A percentile compares a stretch with the other conserved stretches of the same genome.
phyloP scores from a whole-genome alignment of 495 filamentous ascomycete genomes.

The Aspergillus panamensis region DNA sequence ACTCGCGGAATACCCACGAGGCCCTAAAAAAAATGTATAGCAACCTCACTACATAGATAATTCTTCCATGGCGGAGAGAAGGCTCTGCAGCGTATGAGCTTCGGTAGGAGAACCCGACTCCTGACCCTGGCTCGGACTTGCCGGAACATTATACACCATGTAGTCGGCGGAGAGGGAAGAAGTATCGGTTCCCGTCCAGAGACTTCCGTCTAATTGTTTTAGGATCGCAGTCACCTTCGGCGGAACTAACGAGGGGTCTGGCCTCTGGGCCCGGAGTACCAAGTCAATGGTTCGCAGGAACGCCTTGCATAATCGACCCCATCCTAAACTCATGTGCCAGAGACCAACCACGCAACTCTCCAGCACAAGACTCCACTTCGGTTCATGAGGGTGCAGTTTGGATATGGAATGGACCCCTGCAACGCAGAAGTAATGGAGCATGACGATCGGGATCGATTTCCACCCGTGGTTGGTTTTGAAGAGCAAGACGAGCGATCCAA shows the following conservation, averaged over 20 bases:
- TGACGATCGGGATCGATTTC: conserved; percentile 30
- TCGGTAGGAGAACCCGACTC: not conserved
- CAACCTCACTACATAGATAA: not conserved
- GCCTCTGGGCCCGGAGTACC: conserved; percentile 18
- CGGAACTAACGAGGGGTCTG: conserved; percentile 18
- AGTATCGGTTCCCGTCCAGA: conserved; percentile 23
- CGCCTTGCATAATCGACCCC: conserved; percentile 28
- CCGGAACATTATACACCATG: conserved; percentile 22
- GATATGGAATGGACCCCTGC: conserved; percentile 25
- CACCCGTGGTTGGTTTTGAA: conserved; percentile 25
- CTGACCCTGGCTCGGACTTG: not conserved
- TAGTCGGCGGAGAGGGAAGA: conserved; percentile 26
- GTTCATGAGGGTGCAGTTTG: conserved; percentile 14
- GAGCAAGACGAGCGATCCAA: conserved; percentile 26
- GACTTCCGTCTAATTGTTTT: conserved; percentile 15
- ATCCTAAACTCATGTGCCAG: conserved; percentile 30
- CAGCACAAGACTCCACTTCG: conserved; percentile 27
- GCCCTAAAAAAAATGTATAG: too few relatives aligned
- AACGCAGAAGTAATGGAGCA: conserved; percentile 29
- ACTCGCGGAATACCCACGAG: too few relatives aligned
- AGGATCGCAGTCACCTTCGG: conserved; percentile 21
- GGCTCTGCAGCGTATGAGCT: conserved; percentile 14
- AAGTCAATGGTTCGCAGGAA: conserved; percentile 29
- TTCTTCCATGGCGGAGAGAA: conserved; percentile 11
- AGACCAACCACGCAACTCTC: conserved; percentile 28